Percentiles rank a stretch among this genome's conserved stretches.
Evolutionary conservation across 1,284 basidiomycete species (phyloP).

Genomic region (Ganoderma multipileum): DNA sequence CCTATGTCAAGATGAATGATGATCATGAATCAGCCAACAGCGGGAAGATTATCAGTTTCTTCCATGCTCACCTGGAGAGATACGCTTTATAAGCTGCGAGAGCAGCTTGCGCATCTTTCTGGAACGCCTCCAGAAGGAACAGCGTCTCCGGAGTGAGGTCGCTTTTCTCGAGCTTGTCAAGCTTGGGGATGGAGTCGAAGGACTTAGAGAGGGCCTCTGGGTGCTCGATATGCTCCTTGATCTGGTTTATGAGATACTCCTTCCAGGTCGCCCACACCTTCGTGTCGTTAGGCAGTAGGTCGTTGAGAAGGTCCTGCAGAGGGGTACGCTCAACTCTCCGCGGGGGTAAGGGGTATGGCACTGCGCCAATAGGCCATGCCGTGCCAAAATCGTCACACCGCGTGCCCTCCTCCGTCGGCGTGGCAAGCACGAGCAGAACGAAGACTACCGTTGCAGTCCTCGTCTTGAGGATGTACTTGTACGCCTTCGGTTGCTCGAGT

Average conservation of each 20-base stretch:
- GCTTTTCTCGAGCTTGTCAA: background rate
- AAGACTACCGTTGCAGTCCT: slow-evolving; percentile 25
- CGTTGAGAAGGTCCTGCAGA: slow-evolving; percentile 17
- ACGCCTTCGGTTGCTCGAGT: slow-evolving; percentile 2
- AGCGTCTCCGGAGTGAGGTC: background rate
- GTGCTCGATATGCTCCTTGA: slow-evolving; percentile 2
- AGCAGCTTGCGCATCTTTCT: background rate
- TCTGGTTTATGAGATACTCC: slow-evolving; percentile 3
- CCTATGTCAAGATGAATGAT: background rate
- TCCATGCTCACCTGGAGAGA: background rate
- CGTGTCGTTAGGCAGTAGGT: slow-evolving; percentile 29
- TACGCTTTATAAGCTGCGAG: background rate
- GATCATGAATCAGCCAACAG: background rate
- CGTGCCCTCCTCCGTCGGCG: background rate
- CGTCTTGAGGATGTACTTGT: slow-evolving; percentile 22
- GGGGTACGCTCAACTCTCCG: background rate
- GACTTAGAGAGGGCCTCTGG: too few relatives aligned
- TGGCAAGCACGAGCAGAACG: slow-evolving; percentile 20
- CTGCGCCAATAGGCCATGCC: background rate
- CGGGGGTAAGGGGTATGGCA: background rate
- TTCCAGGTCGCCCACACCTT: slow-evolving; percentile 21
- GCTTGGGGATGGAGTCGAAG: background rate
- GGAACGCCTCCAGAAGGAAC: background rate
- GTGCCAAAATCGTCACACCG: background rate
- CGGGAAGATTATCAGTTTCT: background rate